phyloP scores from a whole-genome alignment of 352 stramenopile species.

The Blastocystis sp. region DNA sequence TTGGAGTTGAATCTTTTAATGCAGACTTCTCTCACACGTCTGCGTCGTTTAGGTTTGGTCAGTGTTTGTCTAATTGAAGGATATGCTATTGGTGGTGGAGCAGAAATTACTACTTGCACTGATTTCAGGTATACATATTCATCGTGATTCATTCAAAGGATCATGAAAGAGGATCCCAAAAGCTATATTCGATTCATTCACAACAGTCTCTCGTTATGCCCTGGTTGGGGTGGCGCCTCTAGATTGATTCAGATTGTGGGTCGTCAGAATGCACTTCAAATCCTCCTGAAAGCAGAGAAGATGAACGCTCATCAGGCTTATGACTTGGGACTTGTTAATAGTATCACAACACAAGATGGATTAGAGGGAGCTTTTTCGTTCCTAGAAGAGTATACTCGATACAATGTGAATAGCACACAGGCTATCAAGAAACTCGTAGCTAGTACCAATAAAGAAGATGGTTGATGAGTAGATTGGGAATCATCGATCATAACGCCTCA shows the following conservation, averaged over 20 bases:
- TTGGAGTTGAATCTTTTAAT: conserved; percentile 48
- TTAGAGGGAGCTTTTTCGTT: background rate
- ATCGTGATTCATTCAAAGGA: background rate
- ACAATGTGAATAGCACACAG: background rate
- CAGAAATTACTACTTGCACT: conserved; percentile 29
- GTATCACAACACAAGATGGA: background rate
- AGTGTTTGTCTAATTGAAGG: conserved; percentile 31
- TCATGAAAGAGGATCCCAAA: conserved; percentile 13
- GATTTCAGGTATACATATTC: background rate
- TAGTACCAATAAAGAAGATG: background rate
- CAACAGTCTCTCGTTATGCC: conserved; percentile 17
- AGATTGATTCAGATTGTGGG: conserved; percentile 21
- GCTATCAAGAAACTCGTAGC: conserved; percentile 28
- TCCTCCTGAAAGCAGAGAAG: conserved; percentile 22
- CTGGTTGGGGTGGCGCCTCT: conserved; percentile 29
- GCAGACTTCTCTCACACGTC: conserved; percentile 12
- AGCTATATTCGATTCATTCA: conserved; percentile 60
- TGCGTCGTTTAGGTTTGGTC: conserved; percentile 21
- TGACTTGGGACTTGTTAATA: conserved; percentile 18
- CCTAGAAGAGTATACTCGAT: background rate
- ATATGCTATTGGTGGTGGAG: conserved; percentile 53
- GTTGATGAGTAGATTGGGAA: background rate
- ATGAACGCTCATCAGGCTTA: background rate
- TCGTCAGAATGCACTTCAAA: background rate
- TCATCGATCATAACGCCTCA: background rate